These are phyloP conservation scores for Didymella exigua DNA, from an alignment of 2,329 filamentous ascomycete genomes.

Conservation along the genomic window DNA sequence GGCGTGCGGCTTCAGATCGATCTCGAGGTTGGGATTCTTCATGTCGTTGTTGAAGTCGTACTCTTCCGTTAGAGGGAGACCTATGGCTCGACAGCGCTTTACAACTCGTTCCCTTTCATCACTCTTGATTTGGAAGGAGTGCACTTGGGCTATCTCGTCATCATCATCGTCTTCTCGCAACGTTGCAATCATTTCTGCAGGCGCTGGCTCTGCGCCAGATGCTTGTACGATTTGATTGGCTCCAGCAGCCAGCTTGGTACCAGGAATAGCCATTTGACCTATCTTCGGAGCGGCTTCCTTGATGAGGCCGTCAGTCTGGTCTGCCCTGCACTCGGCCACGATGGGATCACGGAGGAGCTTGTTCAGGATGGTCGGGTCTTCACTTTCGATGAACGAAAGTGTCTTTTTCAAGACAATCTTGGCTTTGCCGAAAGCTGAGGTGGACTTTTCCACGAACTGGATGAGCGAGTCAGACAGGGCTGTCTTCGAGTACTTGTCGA, in stretches of 20 bases:
- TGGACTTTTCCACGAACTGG: constrained; percentile 80
- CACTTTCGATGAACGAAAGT: constrained; percentile 91
- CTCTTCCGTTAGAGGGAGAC: constrained; percentile 88
- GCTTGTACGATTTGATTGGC: constrained; percentile 67
- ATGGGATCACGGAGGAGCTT: constrained; percentile 82
- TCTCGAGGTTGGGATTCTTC: constrained; percentile 87
- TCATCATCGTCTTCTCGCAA: constrained; percentile 75
- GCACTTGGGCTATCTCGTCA: constrained; percentile 84
- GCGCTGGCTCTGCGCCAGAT: constrained; percentile 39
- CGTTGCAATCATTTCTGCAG: constrained; percentile 69
- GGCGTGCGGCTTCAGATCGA: constrained; percentile 86
- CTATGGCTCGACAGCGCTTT: constrained; percentile 85
- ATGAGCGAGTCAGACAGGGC: constrained; percentile 80
- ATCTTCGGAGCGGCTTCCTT: constrained; percentile 85
- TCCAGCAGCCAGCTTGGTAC: constrained; percentile 90
- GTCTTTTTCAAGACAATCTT: constrained; percentile 95
- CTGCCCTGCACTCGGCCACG: constrained; percentile 79
- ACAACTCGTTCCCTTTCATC: constrained; percentile 84
- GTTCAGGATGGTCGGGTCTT: constrained; percentile 84
- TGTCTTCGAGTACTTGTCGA: constrained; percentile 89
- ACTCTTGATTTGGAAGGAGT: constrained; percentile 89
- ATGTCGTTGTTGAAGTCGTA: constrained; percentile 96
- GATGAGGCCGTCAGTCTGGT: constrained; percentile 73
- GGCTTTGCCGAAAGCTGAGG: constrained; percentile 91
- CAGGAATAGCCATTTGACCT: constrained; percentile 86